phyloP scores from a whole-genome alignment of 192 early-diverging fungal genomes.

The Mortierella antarctica region DNA sequence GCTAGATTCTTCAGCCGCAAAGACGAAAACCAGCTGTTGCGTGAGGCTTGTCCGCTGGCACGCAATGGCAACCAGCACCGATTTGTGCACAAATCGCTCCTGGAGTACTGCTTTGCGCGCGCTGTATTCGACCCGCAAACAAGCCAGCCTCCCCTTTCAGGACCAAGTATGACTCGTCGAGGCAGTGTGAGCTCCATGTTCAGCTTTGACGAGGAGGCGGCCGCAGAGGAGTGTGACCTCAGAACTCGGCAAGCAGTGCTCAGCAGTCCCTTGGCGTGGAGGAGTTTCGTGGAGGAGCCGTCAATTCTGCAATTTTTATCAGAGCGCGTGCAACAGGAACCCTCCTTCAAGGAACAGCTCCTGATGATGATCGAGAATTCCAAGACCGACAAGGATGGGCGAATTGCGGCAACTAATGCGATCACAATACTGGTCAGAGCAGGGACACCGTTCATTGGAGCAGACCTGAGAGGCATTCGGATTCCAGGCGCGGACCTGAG shows the following conservation, averaged over 20 bases:
- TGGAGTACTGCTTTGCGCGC: neutral
- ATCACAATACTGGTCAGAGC: slow-evolving; percentile 4
- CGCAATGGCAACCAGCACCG: neutral
- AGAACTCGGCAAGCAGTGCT: neutral
- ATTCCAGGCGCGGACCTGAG: slow-evolving; percentile 8
- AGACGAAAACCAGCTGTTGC: neutral
- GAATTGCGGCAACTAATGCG: neutral
- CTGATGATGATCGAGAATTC: neutral
- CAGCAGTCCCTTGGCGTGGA: neutral
- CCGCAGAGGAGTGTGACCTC: neutral
- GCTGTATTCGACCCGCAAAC: neutral
- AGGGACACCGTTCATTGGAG: neutral
- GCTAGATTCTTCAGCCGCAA: neutral
- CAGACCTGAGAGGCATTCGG: neutral
- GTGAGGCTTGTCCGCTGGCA: neutral
- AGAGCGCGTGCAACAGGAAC: neutral
- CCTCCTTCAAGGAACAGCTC: neutral
- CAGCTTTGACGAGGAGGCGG: neutral
- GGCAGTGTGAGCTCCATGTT: neutral
- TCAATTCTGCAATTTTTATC: neutral
- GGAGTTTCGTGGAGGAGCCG: neutral
- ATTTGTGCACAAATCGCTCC: neutral
- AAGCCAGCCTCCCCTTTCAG: no score
- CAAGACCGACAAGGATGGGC: neutral
- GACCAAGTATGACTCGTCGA: neutral